Base-by-base conservation (phyloP, 2,329 filamentous ascomycete genomes). In the Phoma sp. region DNA sequence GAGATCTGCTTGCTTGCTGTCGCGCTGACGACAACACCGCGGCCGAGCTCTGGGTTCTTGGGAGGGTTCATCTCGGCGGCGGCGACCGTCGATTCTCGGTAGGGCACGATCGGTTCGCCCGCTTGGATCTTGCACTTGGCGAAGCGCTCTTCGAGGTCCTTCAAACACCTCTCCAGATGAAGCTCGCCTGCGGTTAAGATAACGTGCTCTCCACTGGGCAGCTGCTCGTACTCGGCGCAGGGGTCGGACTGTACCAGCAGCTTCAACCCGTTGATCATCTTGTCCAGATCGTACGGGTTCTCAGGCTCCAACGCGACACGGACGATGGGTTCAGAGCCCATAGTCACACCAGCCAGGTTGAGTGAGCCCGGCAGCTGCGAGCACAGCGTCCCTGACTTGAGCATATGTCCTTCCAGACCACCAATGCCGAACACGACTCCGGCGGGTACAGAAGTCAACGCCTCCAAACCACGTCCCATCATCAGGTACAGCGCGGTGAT, bases 391-490 rank as follows among this genome's bases (percentile, higher is more conserved):
- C 93, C 95, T 1, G 92, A 96, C 74, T 99, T 99, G 48, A 99
- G 82, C n/a, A 99, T 89, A 57, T 93, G 89, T 14, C 93, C 93
- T 68, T 95, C 93, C 1, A 99, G 84, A 2, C 95, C 95, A 26
- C 89, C 92, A 48, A 99, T 95, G 20, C 95, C 95, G 69, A 99
- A 98, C 4, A 99, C 90, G 7, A 96, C 93, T 36, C 95, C 95
- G 0, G 95, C 93, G 5, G 93, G 93, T 0, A 98, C 93, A 0
- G 89, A 89, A 14, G 86, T 84, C 0, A 99, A 83, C 1, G 88
- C 84, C 69, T 98, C 93, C 4, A 99, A 80, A 53, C 89, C 89
- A 53, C 93, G 85, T 25, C 95, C 95, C 95, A 99, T 99, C 47
- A 99, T 86, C 72, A 99, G 87, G 75, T 99, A 99, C 2, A 99